Evolutionary conservation across 495 filamentous ascomycete genomes (phyloP).

Genomic region (Aspergillus asperescens): DNA sequence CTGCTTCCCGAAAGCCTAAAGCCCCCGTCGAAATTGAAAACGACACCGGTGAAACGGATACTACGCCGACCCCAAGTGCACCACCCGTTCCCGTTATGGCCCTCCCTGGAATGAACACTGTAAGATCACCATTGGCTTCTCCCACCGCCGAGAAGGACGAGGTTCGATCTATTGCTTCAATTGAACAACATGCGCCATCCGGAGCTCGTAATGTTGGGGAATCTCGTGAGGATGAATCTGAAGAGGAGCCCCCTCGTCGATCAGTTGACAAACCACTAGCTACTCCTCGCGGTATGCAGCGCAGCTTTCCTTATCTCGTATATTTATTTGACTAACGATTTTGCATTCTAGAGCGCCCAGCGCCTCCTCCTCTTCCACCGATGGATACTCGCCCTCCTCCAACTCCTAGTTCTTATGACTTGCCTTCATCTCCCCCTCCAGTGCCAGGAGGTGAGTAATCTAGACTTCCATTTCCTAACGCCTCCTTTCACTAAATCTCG

Average conservation of each 20-base stretch:
- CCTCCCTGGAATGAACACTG: slow-evolving; percentile 62
- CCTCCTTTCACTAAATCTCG: not conserved
- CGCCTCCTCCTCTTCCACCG: slow-evolving; percentile 32
- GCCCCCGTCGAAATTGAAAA: slow-evolving; percentile 63
- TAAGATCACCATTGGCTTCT: slow-evolving; percentile 32
- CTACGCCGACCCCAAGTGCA: slow-evolving; percentile 46
- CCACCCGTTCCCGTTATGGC: slow-evolving; percentile 76
- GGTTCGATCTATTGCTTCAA: slow-evolving; percentile 29
- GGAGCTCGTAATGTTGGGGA: slow-evolving; percentile 50
- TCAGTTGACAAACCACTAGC: slow-evolving; percentile 43
- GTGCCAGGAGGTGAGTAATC: slow-evolving; percentile 59
- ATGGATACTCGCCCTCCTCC: slow-evolving; percentile 35
- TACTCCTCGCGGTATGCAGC: slow-evolving; percentile 49
- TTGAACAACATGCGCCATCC: slow-evolving; percentile 42
- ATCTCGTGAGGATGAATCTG: slow-evolving; percentile 45
- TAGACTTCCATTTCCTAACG: slow-evolving; percentile 9
- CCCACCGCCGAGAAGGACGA: slow-evolving; percentile 35
- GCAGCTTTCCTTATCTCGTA: not conserved
- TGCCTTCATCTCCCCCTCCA: slow-evolving; percentile 64
- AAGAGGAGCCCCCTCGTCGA: slow-evolving; percentile 42
- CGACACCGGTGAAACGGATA: slow-evolving; percentile 49
- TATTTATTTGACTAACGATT: slow-evolving; percentile 4
- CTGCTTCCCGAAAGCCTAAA: slow-evolving; percentile 41
- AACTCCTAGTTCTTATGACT: slow-evolving; percentile 58
- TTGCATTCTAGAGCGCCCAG: slow-evolving; percentile 21